Percentiles rank a stretch among this genome's conserved stretches.
Evolutionary conservation across 2,329 filamentous ascomycete species (phyloP).

Genomic region (Dactylonectria estremocensis): DNA sequence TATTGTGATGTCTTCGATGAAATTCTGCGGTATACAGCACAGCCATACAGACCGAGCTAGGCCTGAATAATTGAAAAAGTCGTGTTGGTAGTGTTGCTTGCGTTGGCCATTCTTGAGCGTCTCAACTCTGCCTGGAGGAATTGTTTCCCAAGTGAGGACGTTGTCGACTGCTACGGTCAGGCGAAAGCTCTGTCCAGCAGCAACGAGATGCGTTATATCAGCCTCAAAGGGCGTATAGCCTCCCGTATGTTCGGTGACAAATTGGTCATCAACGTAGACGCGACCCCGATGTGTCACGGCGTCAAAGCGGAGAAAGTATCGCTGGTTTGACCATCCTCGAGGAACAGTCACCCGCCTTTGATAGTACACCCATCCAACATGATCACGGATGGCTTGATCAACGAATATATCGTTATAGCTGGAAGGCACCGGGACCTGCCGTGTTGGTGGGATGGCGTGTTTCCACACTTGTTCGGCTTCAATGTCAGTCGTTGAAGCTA

Average conservation of each 20-base stretch:
- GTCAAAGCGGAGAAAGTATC: constrained; percentile 21
- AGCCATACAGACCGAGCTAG: too few species aligned
- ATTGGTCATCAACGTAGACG: too few species aligned
- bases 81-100: too few species aligned
- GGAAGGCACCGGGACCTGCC: constrained; percentile 29
- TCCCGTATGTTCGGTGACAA: too few species aligned
- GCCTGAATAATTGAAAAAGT: too few species aligned
- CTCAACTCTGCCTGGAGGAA: too few species aligned
- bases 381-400: constrained; percentile 22
- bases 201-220: too few species aligned
- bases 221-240: too few species aligned
- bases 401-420: constrained; percentile 39
- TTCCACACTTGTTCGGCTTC: constrained; percentile 27
- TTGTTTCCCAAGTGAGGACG: constrained; percentile 7
- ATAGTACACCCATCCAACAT: constrained; percentile 36
- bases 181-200: constrained; percentile 18
- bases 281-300: too few species aligned
- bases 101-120: too few species aligned
- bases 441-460: constrained; percentile 5
- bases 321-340: constrained; percentile 17
- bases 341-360: constrained; percentile 26
- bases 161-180: constrained; percentile 33
- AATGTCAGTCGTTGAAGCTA: constrained; percentile 17
- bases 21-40: too few species aligned
- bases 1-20: too few species aligned